A percentile compares a stretch with the other conserved stretches of the same genome.
Evolutionary conservation across 495 filamentous ascomycete genomes (phyloP).

Genomic region (Penicillium psychrofluorescens): DNA sequence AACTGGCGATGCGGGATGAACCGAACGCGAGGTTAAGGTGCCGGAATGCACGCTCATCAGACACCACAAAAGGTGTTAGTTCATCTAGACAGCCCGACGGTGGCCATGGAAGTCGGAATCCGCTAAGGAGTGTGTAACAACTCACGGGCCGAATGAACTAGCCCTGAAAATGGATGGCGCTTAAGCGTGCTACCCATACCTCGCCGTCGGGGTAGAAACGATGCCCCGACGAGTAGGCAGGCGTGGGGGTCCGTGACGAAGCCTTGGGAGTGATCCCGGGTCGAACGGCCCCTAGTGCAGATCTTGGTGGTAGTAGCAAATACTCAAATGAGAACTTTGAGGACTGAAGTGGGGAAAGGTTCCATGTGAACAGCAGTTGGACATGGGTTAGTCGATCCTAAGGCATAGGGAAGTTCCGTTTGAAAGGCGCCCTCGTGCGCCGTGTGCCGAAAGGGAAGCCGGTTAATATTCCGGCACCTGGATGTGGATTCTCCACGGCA

Average conservation of each 20-base stretch:
- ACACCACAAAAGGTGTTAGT: constrained; percentile 61
- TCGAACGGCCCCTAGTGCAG: constrained; percentile 64
- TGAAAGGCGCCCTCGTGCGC: constrained; percentile 52
- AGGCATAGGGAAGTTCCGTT: constrained; percentile 59
- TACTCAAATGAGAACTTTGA: constrained; percentile 71
- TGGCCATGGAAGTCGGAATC: constrained; percentile 61
- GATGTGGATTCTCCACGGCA: constrained; percentile 59
- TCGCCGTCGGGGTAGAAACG: constrained; percentile 52
- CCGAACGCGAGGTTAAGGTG: constrained; percentile 66
- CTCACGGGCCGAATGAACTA: constrained; percentile 58
- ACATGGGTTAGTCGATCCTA: constrained; percentile 65
- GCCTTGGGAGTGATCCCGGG: constrained; percentile 59
- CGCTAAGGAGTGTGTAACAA: constrained; percentile 57
- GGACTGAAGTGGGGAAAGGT: constrained; percentile 67
- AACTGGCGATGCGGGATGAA: constrained; percentile 63
- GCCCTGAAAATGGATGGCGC: constrained; percentile 60
- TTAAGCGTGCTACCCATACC: constrained; percentile 62
- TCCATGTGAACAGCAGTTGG: constrained; percentile 64
- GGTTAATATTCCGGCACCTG: constrained; percentile 65
- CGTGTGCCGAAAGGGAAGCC: constrained; percentile 60
- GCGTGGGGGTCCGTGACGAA: constrained; percentile 52
- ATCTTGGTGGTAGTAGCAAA: constrained; percentile 72
- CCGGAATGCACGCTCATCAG: constrained; percentile 65
- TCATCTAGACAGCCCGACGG: constrained; percentile 57
- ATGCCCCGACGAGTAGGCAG: constrained; percentile 49